phyloP scores from a whole-genome alignment of 257 asterid genomes.

The Lycium ferocissimum region DNA sequence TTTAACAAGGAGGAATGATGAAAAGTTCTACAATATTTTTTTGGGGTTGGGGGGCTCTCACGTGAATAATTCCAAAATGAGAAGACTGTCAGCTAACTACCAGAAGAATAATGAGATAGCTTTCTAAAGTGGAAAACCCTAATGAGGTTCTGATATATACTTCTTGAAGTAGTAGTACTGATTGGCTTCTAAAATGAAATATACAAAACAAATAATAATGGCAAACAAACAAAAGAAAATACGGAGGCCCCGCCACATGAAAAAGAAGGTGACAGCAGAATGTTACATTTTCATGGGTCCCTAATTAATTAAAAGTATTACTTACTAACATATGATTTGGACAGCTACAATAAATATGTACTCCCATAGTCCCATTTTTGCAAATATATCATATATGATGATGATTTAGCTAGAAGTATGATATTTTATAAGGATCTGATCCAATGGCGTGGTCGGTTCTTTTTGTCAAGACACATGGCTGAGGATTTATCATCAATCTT shows the following conservation, averaged over 20 bases:
- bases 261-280: conserved; percentile 29
- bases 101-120: conserved; percentile 20
- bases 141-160: not conserved
- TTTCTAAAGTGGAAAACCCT: conserved; percentile 17
- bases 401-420: conserved; percentile 2
- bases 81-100: conserved; percentile 20
- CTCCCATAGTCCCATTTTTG: conserved; percentile 17
- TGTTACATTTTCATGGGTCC: conserved; percentile 26
- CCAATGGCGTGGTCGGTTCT: conserved; percentile 26
- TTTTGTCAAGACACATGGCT: conserved; percentile 21
- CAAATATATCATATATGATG: not conserved
- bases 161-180: not conserved
- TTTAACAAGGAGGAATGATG: not conserved
- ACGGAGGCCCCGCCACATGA: conserved; percentile 27
- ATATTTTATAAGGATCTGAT: not conserved
- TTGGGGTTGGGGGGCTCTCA: conserved; percentile 6
- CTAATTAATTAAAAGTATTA: not conserved
- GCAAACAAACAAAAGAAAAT: not conserved
- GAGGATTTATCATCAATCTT: not conserved
- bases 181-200: not conserved
- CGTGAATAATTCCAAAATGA: conserved; percentile 15
- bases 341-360: conserved; percentile 19
- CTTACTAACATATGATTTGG: conserved; percentile 10
- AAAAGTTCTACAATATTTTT: conserved; percentile 7
- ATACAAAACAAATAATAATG: not conserved